Evolutionary conservation across 2,329 filamentous ascomycete species (phyloP), one percentile per base, ranked within the genome.

Genomic region (Conoideocrella luteorostrata): DNA sequence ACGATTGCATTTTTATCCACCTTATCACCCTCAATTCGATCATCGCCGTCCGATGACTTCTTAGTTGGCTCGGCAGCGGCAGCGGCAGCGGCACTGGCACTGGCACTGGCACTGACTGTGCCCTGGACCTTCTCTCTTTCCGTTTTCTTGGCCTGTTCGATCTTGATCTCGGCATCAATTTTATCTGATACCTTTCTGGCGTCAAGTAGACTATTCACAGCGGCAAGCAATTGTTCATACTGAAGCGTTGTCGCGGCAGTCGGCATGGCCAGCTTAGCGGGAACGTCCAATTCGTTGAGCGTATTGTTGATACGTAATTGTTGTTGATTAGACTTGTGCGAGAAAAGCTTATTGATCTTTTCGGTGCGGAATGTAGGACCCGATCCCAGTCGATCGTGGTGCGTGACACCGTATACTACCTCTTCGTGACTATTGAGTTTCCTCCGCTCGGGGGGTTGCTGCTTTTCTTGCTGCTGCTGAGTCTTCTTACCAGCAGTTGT

Each of bases 291-390:
- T 61, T 89, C 84, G 33, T 72, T 74, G 20, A 93, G 77, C 4
- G 82, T 81, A 43, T 84, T 83, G 12, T 74, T 80, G 50, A 93
- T 89, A 50, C 86, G 85, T 48, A 80, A 66, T 52, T 87, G 86
- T 59, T 90, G 86, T 48, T 85, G 78, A 43, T 83, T 79, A 13
- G 78, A 84, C 67, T 90, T 90, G 50, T 84, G 84, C 29, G 82
- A 80, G 44, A 88, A 84, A 20, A 88, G 77, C 63, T 89, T 89
- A 53, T 84, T 82, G 46, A 91, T 78, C 61, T 80, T 84, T 55
- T 91, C 86, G 22, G 88, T 88, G 11, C 91, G 86, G 74, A 97
- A 97, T 12, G 87, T 84, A 28, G 95, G 87, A 6, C 93, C 91
- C 7, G 84, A 85, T 2, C 84, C 82, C 30, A 96, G 75, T 22